A percentile compares a stretch with the other conserved stretches of the same genome.
Conservation (phyloP, 139 green algal genomes). For the Closterium sp. region DNA sequence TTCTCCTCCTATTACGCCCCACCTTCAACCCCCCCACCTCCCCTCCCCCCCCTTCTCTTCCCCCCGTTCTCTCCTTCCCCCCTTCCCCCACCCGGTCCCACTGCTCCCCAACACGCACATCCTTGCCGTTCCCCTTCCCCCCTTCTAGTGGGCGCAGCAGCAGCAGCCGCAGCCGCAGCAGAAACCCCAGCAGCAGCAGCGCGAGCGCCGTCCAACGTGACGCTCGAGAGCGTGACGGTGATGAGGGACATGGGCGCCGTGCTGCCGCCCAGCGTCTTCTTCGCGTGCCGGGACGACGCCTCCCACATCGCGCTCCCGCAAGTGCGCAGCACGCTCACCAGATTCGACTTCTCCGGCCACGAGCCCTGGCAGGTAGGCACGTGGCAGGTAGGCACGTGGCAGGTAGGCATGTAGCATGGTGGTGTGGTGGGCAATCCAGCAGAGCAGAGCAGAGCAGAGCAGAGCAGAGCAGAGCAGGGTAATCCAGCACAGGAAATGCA, state of each 20-base stretch:
- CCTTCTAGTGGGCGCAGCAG: neutral
- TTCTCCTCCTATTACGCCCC: no score
- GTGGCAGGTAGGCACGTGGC: neutral
- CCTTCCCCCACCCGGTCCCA: neutral
- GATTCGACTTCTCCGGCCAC: neutral
- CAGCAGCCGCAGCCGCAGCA: neutral
- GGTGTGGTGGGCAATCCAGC: no score
- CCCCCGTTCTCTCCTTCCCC: neutral
- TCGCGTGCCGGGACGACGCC: neutral
- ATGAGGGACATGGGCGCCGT: neutral
- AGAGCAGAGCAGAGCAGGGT: no score
- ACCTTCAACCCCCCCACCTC: no score
- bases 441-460: neutral
- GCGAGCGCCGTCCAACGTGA: neutral
- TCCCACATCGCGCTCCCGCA: neutral
- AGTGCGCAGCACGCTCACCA: neutral
- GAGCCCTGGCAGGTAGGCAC: neutral
- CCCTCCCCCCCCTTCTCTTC: no score
- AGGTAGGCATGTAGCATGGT: neutral
- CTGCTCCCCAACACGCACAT: neutral
- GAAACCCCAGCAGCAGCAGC: neutral
- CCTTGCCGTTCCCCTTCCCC: neutral
- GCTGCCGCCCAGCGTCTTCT: neutral
- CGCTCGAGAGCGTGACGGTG: neutral
- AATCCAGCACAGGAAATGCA: no score